Base-by-base conservation (phyloP, 2,329 filamentous ascomycete genomes). In the Monosporascus ibericus region DNA sequence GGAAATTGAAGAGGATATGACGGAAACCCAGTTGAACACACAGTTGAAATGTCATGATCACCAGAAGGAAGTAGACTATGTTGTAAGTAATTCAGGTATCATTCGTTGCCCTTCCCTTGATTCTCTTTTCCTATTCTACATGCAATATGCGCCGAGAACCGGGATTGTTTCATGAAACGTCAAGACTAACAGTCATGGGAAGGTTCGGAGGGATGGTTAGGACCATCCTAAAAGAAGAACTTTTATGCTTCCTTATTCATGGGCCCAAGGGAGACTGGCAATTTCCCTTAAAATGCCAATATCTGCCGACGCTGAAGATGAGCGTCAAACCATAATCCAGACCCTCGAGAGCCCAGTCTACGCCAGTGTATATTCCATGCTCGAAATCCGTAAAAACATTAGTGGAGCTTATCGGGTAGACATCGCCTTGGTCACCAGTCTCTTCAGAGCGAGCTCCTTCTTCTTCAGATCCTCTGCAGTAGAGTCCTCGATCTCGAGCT, bases 381-480 rank as follows among this genome's bases (percentile, higher is more conserved):
- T 56, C 60, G 46, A 57, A 60, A 59, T 56, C 58, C 55, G 56
- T 50, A 5, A 59, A 63, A 65, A 58, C 51, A 51, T 47, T 27
- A 18, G 27, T 48, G 50, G 44, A 51, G 59, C 58, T 85, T 92
- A 95, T 76, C 90, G 86, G 70, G 90, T 92, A 61, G 90, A 86
- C 90, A 95, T 95, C 67, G 89, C 92, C 88, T 97, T 99, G 77
- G 94, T 99, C 67, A 99, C 92, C 65, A 95, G 84, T 70, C 94
- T 84, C 90, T 97, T 99, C 61, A 99, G 84, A 57, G 91, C 91
- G 63, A 99, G 81, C 83, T 99, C 94, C 87, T 96, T 95, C 90
- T 97, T 97, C 90, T 95, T 97, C 65, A 99, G 81, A 72, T 99
- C 94, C 66, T 99, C 95, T 57, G 91, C 88, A 58, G 79, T 77